Evolutionary conservation across 73 alveolate genomes (phyloP), one percentile per base, ranked within the genome.

Genomic region (Urostyla sp.): DNA sequence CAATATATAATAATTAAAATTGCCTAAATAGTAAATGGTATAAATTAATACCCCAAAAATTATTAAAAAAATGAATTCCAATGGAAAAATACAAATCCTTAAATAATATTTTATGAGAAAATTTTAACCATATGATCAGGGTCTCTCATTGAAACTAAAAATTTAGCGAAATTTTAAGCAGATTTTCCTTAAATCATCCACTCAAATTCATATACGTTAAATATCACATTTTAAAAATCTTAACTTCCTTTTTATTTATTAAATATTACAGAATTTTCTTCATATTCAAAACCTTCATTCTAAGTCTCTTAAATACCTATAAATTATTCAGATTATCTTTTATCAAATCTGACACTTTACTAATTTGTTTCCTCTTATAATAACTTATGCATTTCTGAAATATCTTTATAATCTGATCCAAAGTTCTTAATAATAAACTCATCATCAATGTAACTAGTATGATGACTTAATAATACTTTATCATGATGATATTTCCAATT

Each of bases 241-340:
- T 26, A 5, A 59, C 18, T 36, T 6, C 20, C 10, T 31, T 28
- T 27, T 15, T 40, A 7, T 10, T 28, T 32, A 31, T 59, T 20
- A 36, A 59, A 59, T 3, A 59, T 59, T 18, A 35, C 35, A n/a
- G 3, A 28, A 28, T 3, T 35, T 11, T 32, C 37, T 5, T 30
- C 56, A 21, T 32, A 59, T 36, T 59, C 76, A 36, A 59, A 59
- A 32, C 76, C 76, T 34, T 59, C 76, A 59, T 59, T 31, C 10
- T 11, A 27, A 59, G 32, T 34, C 2, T 4, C 24, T 18, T 55
- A 32, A 11, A 16, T 11, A 27, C 37, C 76, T 18, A 10, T n/a
- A 15, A 6, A 35, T 8, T 34, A n/a, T 28, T 5, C 15, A n/a
- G n/a, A 32, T 11, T 23, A 8, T 55, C 30, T 18, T 26, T 11